Evolutionary conservation across 2,329 filamentous ascomycete species (phyloP).

Genomic region (Fusarium siculi): DNA sequence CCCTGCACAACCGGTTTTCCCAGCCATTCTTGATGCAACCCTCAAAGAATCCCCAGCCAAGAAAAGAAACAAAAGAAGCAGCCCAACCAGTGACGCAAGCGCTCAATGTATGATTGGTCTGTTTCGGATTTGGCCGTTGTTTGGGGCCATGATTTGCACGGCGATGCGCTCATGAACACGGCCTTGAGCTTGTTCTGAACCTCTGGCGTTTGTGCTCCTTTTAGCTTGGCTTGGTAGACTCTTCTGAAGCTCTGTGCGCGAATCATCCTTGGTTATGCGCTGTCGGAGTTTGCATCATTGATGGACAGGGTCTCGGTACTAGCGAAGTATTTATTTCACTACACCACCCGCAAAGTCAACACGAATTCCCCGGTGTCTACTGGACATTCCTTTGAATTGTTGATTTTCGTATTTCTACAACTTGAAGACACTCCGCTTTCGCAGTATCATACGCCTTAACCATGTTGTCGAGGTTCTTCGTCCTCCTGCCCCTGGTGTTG

Average conservation of each 20-base stretch:
- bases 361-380: constrained; percentile 1
- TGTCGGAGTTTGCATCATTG: constrained; percentile 30
- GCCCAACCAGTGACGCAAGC: constrained; percentile 34
- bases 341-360: constrained; percentile 8
- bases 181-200: constrained; percentile 19
- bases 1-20: constrained; percentile 36
- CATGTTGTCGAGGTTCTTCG: constrained; percentile 45
- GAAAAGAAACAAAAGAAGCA: constrained; percentile 20
- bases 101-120: constrained; percentile 15
- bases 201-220: constrained; percentile 15
- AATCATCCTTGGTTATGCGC: constrained; percentile 22
- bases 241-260: not conserved
- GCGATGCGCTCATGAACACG: constrained; percentile 35
- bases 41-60: not conserved
- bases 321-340: constrained; percentile 27
- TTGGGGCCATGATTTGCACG: constrained; percentile 39
- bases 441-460: not conserved
- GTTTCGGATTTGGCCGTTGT: constrained; percentile 18
- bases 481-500: constrained; percentile 52
- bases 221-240: not conserved
- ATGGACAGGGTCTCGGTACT: constrained; percentile 3
- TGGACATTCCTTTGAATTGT: constrained; percentile 11
- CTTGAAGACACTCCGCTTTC: not conserved
- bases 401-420: constrained; percentile 6
- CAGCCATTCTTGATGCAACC: constrained; percentile 10